Evolutionary conservation across 805 yeast species (phyloP).

Genomic region (Yarrowia sp.): DNA sequence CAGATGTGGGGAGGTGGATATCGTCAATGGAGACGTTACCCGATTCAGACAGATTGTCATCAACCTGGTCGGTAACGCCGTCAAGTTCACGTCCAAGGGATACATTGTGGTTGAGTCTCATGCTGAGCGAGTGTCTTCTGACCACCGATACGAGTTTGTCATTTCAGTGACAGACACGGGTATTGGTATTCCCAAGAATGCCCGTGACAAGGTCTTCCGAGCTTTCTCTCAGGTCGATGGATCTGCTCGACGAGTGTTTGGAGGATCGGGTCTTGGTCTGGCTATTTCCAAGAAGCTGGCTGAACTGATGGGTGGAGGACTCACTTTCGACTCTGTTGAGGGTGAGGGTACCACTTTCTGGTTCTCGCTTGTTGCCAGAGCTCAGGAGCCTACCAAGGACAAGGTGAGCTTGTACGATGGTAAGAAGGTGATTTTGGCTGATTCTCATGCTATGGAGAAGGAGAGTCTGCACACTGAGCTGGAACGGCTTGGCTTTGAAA

Average conservation of each 20-base stretch:
- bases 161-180: constrained; percentile 52
- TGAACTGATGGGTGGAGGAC: constrained; percentile 50
- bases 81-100: constrained; percentile 50
- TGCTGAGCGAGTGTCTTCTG: constrained; percentile 38
- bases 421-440: constrained; percentile 40
- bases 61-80: constrained; percentile 54
- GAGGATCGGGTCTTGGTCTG: constrained; percentile 54
- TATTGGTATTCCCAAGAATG: constrained; percentile 50
- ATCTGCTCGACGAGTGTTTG: constrained; percentile 50
- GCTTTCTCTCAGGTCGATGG: constrained; percentile 60
- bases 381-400: constrained; percentile 34
- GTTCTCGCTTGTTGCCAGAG: constrained; percentile 42
- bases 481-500: constrained; percentile 41
- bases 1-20: constrained; percentile 43
- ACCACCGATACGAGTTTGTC: constrained; percentile 43
- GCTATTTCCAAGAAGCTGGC: constrained; percentile 50
- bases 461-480: constrained; percentile 41
- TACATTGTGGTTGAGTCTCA: constrained; percentile 42
- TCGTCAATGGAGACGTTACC: constrained; percentile 50
- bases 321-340: constrained; percentile 47
- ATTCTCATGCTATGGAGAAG: constrained; percentile 39
- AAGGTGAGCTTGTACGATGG: constrained; percentile 29
- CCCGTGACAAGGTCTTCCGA: constrained; percentile 49
- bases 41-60: constrained; percentile 52
- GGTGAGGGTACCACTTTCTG: constrained; percentile 50